phyloP scores from a whole-genome alignment of 305 asterid species.

The Fraxinus dipetala region DNA sequence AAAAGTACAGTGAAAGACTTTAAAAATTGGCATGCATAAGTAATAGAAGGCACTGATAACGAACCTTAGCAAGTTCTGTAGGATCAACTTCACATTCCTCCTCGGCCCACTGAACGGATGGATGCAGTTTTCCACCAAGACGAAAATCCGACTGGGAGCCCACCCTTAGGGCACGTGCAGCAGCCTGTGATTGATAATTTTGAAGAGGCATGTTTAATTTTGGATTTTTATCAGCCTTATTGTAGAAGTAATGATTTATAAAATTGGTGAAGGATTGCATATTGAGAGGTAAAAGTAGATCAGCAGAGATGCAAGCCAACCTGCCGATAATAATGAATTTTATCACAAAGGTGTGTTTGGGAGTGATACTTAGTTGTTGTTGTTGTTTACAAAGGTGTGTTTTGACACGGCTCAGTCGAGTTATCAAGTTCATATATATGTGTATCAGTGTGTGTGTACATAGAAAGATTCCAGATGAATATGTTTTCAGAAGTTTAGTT shows the following conservation, averaged over 20 bases:
- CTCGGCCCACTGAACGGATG: conserved; percentile 91
- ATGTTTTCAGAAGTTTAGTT: conserved; percentile 20
- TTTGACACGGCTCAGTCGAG: conserved; percentile 17
- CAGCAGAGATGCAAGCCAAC: conserved; percentile 22
- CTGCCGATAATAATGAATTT: conserved; percentile 5
- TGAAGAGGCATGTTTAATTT: conserved; percentile 57
- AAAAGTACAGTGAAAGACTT: conserved; percentile 17
- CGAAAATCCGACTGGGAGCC: conserved; percentile 76
- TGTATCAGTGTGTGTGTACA: conserved; percentile 1
- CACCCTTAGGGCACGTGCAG: conserved; percentile 75
- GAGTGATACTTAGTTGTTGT: conserved; percentile 4
- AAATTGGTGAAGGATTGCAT: conserved; percentile 26
- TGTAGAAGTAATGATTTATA: conserved; percentile 25
- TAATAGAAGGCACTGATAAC: conserved; percentile 12
- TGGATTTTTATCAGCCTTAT: conserved; percentile 35
- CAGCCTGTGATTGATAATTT: conserved; percentile 96
- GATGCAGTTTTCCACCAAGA: conserved; percentile 78
- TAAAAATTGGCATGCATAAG: conserved; percentile 13
- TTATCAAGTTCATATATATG: conserved; percentile 6
- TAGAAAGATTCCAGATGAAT: background rate
- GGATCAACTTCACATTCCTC: conserved; percentile 56
- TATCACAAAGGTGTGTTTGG: background rate
- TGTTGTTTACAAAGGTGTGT: conserved; percentile 30
- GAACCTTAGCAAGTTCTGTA: conserved; percentile 71
- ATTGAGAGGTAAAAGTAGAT: conserved; percentile 23